phyloP scores from a whole-genome alignment of 1,284 basidiomycete genomes.

The Cryptococcus depauperatus region DNA sequence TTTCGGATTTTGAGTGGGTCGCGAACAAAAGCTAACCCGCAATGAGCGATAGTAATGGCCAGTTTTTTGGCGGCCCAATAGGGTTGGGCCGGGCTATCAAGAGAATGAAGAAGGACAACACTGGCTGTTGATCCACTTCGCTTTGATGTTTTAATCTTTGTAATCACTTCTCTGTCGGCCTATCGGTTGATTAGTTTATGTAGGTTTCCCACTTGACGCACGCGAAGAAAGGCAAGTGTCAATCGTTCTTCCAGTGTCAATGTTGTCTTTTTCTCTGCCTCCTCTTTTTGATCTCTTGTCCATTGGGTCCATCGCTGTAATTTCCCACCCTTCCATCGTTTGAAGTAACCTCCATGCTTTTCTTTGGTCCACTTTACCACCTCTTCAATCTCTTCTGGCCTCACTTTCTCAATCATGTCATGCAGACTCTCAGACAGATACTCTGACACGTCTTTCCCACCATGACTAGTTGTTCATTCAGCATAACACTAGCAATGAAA shows the following conservation, averaged over 20 bases:
- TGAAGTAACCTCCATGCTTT: conserved; percentile 64
- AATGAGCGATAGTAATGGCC: conserved; percentile 80
- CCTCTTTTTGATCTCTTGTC: background rate
- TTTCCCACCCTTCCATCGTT: conserved; percentile 71
- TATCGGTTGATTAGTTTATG: conserved; percentile 11
- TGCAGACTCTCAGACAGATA: conserved; percentile 74
- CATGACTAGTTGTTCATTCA: conserved; percentile 52
- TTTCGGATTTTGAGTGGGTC: background rate
- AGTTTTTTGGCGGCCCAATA: conserved; percentile 68
- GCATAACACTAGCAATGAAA: background rate
- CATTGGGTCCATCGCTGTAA: conserved; percentile 44
- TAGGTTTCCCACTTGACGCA: background rate
- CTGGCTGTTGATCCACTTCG: conserved; percentile 77
- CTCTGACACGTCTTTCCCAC: conserved; percentile 64
- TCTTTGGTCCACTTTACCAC: conserved; percentile 68
- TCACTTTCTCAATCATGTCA: conserved; percentile 64
- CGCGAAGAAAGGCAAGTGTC: conserved; percentile 67
- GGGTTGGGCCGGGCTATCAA: conserved; percentile 64
- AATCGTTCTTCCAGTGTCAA: conserved; percentile 75
- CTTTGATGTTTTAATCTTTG: conserved; percentile 50
- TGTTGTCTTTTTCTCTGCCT: conserved; percentile 42
- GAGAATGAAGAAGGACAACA: conserved; percentile 75
- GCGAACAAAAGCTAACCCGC: conserved; percentile 55
- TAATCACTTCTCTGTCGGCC: conserved; percentile 57
- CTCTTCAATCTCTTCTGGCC: conserved; percentile 61